A percentile compares a stretch with the other conserved stretches of the same genome.
Evolutionary conservation across 352 stramenopile genomes (phyloP).

Genomic region (Pythium phragmitis): DNA sequence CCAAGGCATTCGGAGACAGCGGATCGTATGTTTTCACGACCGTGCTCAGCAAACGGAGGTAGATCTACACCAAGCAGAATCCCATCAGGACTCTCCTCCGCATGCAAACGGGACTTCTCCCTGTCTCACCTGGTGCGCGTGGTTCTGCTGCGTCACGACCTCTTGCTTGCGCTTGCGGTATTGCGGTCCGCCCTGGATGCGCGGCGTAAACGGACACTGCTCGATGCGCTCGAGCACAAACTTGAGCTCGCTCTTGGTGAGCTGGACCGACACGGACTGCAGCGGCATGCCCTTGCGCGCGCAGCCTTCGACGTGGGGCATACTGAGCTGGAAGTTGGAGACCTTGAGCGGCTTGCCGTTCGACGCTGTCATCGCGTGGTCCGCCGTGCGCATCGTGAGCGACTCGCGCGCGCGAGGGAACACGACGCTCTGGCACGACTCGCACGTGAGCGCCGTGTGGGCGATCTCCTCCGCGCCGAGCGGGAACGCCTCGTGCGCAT

Average conservation of each 20-base stretch:
- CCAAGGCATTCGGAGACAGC: constrained; percentile 36
- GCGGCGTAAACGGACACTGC: constrained; percentile 56
- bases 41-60: constrained; percentile 55
- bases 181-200: constrained; percentile 56
- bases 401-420: constrained; percentile 73
- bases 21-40: constrained; percentile 65
- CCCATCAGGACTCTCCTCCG: background rate
- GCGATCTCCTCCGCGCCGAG: constrained; percentile 60
- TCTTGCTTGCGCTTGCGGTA: constrained; percentile 59
- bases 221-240: constrained; percentile 82
- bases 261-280: constrained; percentile 56
- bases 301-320: constrained; percentile 87
- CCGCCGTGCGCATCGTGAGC: constrained; percentile 56
- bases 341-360: constrained; percentile 71
- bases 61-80: constrained; percentile 42
- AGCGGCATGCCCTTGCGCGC: constrained; percentile 81
- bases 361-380: constrained; percentile 48
- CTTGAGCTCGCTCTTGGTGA: constrained; percentile 86
- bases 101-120: no score
- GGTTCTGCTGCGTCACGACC: constrained; percentile 64
- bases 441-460: constrained; percentile 72
- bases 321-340: constrained; percentile 84
- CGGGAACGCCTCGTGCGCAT: constrained; percentile 70
- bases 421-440: constrained; percentile 66
- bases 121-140: constrained; percentile 67